phyloP scores from a whole-genome alignment of 163 green algal genomes.

The Chlamydomonas reinhardtii region DNA sequence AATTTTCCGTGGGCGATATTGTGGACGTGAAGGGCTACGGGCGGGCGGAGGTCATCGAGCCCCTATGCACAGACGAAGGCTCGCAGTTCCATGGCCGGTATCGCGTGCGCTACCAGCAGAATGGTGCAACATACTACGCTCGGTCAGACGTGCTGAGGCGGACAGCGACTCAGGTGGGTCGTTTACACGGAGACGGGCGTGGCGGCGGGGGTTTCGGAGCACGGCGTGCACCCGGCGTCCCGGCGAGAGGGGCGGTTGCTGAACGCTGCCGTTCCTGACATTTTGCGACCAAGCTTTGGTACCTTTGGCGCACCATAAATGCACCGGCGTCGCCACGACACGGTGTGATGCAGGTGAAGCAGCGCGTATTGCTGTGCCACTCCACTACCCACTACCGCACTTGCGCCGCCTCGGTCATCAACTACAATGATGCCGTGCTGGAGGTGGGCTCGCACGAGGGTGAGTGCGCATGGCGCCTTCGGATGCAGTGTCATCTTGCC shows the following conservation, averaged over 20 bases:
- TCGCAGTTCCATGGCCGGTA: conserved; percentile 7
- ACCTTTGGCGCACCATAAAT: no score
- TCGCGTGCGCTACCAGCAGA: conserved; percentile 15
- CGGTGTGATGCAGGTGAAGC: conserved; percentile 13
- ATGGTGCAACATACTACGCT: conserved; percentile 29
- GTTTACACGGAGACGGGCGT: not conserved
- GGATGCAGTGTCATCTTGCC: no score
- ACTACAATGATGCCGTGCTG: conserved; percentile 28
- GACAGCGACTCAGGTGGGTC: not conserved
- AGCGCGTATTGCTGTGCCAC: conserved; percentile 41
- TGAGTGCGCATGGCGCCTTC: not conserved
- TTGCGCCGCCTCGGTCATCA: conserved; percentile 6
- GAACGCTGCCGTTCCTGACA: no score
- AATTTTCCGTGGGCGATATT: conserved; percentile 23
- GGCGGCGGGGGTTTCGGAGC: not conserved
- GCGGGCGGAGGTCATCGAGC: conserved; percentile 26
- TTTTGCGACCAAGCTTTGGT: no score
- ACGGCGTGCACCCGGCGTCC: no score
- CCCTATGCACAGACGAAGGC: not conserved
- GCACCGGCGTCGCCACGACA: not conserved
- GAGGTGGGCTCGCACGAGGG: conserved; percentile 44
- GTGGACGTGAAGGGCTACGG: conserved; percentile 34
- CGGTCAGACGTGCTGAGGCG: not conserved
- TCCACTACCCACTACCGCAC: conserved; percentile 45
- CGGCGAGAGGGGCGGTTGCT: no score